Conservation (phyloP, 1,284 basidiomycete genomes). For the Malassezia restricta region DNA sequence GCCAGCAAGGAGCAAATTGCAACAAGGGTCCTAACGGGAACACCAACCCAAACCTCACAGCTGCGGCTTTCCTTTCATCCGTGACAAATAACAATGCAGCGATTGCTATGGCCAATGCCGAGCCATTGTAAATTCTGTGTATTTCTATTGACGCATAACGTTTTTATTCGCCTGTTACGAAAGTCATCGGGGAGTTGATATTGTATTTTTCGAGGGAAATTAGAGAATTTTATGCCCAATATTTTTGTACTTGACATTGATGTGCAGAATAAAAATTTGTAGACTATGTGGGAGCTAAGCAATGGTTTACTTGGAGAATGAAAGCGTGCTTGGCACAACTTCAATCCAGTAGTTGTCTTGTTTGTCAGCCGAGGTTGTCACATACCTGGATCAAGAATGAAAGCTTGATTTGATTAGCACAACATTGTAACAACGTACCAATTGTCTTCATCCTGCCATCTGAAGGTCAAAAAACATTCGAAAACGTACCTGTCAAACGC, state of each 20-base stretch:
- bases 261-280: too few species aligned
- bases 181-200: not conserved
- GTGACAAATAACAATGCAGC: not conserved
- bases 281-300: too few species aligned
- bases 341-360: conserved; percentile 51
- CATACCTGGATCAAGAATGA: conserved; percentile 62
- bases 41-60: not conserved
- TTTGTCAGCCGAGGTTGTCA: too few species aligned
- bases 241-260: too few species aligned
- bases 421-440: conserved; percentile 38
- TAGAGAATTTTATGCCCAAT: too few species aligned
- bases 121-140: not conserved
- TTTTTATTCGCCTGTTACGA: not conserved
- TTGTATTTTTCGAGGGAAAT: not conserved
- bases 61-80: conserved; percentile 4
- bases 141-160: not conserved
- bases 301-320: not conserved
- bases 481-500: conserved; percentile 51
- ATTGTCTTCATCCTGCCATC: conserved; percentile 74
- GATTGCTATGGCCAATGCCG: not conserved
- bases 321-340: conserved; percentile 36
- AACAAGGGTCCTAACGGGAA: conserved; percentile 16
- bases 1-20: conserved; percentile 28
- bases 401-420: conserved; percentile 48
- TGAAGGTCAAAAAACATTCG: not conserved